Evolutionary conservation across 352 stramenopile genomes (phyloP).

Genomic region (Elongisporangium prolatum): DNA sequence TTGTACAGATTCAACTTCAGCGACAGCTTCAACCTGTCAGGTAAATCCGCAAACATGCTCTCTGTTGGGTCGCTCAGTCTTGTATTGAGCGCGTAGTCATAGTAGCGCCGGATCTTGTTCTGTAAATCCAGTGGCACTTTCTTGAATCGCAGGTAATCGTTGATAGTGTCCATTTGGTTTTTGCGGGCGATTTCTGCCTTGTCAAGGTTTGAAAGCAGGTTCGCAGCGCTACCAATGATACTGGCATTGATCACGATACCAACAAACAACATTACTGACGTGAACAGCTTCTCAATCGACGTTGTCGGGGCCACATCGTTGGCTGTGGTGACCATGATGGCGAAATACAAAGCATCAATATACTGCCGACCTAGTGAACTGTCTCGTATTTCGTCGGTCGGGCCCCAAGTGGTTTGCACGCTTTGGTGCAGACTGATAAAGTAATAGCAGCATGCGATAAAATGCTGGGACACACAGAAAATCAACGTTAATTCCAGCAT

Average conservation of each 20-base stretch:
- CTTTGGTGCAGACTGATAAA: slow-evolving; percentile 41
- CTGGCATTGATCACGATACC: slow-evolving; percentile 76
- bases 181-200: slow-evolving; percentile 71
- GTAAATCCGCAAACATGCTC: slow-evolving; percentile 64
- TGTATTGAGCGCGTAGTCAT: slow-evolving; percentile 67
- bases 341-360: slow-evolving; percentile 55
- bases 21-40: slow-evolving; percentile 59
- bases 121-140: slow-evolving; percentile 61
- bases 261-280: slow-evolving; percentile 65
- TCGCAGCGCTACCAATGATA: slow-evolving; percentile 76
- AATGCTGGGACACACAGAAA: slow-evolving; percentile 65
- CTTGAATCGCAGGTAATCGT: slow-evolving; percentile 80
- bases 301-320: slow-evolving; percentile 58
- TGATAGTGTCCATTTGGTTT: slow-evolving; percentile 75
- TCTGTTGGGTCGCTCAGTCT: slow-evolving; percentile 53
- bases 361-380: slow-evolving; percentile 42
- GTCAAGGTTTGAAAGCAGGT: slow-evolving; percentile 70
- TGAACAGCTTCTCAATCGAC: slow-evolving; percentile 54
- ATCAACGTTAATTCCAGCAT: slow-evolving; percentile 68
- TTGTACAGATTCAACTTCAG: slow-evolving; percentile 65
- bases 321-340: slow-evolving; percentile 60
- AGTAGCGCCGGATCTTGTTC: slow-evolving; percentile 71
- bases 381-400: slow-evolving; percentile 17
- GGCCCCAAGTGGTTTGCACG: slow-evolving; percentile 39
- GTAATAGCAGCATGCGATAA: slow-evolving; percentile 76